Evolutionary conservation across 331 rosid genomes (phyloP), one percentile per base, ranked within the genome.

Genomic region (Acacia concinna): DNA sequence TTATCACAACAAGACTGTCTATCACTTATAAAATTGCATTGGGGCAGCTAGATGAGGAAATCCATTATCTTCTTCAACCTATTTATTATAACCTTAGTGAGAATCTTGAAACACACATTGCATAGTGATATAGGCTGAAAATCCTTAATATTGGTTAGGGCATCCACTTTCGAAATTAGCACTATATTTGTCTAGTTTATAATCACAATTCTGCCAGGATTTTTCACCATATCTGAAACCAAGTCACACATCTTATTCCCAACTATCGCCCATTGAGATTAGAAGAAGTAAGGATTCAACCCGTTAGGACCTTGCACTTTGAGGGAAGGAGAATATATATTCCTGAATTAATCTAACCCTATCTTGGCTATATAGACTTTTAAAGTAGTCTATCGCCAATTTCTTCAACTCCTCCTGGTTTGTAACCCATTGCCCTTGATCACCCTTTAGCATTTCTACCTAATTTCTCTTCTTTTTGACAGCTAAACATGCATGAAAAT

Each of bases 151-250:
- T 1, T 0, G 1, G 8, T 47, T 4, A 2, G 54, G 8, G 3
- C 20, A 18, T 47, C 54, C 2, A 47, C 21, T 5, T 47, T 47
- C 0, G 54, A 21, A 0, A 47, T 15, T 0, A 47, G 54, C 1
- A 17, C 8, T 15, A 47, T 47, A 2, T 17, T 15, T 15, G 8
- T 47, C 3, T 47, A 21, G 5, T 47, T 47, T 0, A 47, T 47
- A 0, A 15, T 21, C 8, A 2, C 17, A 1, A 47, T 15, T 4
- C 1, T 47, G 1, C 1, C 1, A 15, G 6, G 21, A 18, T 47
- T 17, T 0, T 3, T 1, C 6, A 47, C 4, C 6, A 4, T 4
- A 0, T 17, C 2, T 1, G 1, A 4, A 3, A 17, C 5, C 6
- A 47, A 4, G n/a, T 4, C 15, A 17, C 54, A 47, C 1, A 47